These are phyloP conservation scores for Hanseniaspora guilliermondii DNA, from an alignment of 805 yeast genomes.

Conservation along the genomic window DNA sequence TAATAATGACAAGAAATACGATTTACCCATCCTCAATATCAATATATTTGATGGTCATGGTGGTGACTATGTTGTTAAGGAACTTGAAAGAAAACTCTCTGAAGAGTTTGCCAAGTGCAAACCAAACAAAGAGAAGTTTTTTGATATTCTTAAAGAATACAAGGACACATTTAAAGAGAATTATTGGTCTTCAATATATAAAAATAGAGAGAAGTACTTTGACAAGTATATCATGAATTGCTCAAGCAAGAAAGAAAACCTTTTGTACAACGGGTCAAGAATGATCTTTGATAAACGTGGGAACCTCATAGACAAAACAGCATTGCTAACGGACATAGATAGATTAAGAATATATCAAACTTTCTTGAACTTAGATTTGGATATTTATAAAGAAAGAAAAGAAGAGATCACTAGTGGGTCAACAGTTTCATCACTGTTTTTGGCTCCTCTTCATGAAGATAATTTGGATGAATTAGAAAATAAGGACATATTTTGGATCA, in stretches of 20 bases:
- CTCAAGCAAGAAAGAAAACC: slow-evolving; percentile 27
- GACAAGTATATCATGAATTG: slow-evolving; percentile 27
- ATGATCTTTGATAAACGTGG: slow-evolving; percentile 29
- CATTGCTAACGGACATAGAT: slow-evolving; percentile 25
- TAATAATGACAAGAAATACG: slow-evolving; percentile 13
- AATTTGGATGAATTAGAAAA: slow-evolving; percentile 10
- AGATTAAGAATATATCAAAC: slow-evolving; percentile 24
- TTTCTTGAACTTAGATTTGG: slow-evolving; percentile 24
- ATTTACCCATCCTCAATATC: slow-evolving; percentile 44
- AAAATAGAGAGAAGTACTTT: slow-evolving; percentile 31
- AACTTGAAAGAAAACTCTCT: slow-evolving; percentile 43
- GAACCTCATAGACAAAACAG: slow-evolving; percentile 28
- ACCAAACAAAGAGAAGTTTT: slow-evolving; percentile 26
- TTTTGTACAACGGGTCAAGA: slow-evolving; percentile 25
- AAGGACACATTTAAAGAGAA: slow-evolving; percentile 27
- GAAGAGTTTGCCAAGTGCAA: slow-evolving; percentile 37
- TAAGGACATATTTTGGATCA: slow-evolving; percentile 38
- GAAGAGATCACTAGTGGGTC: slow-evolving; percentile 43
- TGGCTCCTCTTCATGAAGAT: slow-evolving; percentile 27
- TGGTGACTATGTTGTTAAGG: slow-evolving; percentile 60
- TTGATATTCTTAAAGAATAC: slow-evolving; percentile 43
- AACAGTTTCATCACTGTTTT: slow-evolving; percentile 54
- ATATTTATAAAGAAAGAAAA: slow-evolving; percentile 21
- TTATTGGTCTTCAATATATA: slow-evolving; percentile 73
- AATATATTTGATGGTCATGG: slow-evolving; percentile 93